A percentile compares a stretch with the other conserved stretches of the same genome.
These are phyloP conservation scores for Lenzites betulinus DNA, from an alignment of 768 basidiomycete species.

Conservation along the genomic window DNA sequence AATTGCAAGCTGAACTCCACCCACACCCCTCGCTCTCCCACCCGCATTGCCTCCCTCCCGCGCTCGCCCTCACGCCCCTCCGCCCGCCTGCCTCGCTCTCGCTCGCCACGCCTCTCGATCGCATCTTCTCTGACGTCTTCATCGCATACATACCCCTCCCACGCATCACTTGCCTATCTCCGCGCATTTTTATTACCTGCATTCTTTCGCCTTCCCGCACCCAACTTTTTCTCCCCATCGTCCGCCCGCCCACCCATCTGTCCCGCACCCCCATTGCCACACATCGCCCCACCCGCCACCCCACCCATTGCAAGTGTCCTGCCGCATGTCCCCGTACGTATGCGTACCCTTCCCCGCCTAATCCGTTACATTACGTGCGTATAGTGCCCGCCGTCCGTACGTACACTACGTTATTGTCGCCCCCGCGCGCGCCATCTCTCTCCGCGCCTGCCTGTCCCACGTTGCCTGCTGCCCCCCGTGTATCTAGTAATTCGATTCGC, in stretches of 20 bases:
- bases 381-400: slow-evolving; percentile 12
- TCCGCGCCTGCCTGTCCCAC: not conserved
- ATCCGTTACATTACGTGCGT: slow-evolving; percentile 16
- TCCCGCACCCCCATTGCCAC: not conserved
- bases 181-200: slow-evolving; percentile 19
- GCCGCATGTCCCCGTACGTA: slow-evolving; percentile 5
- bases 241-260: not conserved
- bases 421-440: not conserved
- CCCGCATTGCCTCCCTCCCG: not conserved
- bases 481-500: slow-evolving; percentile 5
- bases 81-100: slow-evolving; percentile 2
- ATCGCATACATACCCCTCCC: slow-evolving; percentile 18
- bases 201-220: slow-evolving; percentile 7
- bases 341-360: slow-evolving; percentile 9
- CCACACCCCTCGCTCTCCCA: not conserved
- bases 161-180: slow-evolving; percentile 19
- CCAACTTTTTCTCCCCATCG: not conserved
- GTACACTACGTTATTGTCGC: slow-evolving; percentile 16
- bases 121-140: slow-evolving; percentile 16
- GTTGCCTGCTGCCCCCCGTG: not conserved
- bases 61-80: not conserved
- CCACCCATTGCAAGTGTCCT: not conserved
- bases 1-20: too few relatives aligned
- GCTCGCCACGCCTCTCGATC: slow-evolving; percentile 9
- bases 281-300: not conserved